Percentiles rank a stretch among this genome's conserved stretches.
Evolutionary conservation across 495 filamentous ascomycete species (phyloP).

Genomic region (Margaritispora aquatica): DNA sequence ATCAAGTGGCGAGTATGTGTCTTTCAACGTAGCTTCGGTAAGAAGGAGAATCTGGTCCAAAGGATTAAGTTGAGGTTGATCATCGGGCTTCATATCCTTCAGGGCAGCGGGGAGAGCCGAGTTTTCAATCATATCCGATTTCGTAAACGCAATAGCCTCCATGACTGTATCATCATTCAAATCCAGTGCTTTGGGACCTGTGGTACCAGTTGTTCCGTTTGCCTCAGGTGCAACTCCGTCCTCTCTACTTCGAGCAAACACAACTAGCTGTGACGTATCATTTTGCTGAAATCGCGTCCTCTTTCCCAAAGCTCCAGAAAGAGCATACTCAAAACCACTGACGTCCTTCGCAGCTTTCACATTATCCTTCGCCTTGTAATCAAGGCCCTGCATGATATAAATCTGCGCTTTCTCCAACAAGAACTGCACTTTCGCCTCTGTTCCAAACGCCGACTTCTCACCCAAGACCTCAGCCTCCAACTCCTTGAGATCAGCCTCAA

Average conservation of each 20-base stretch:
- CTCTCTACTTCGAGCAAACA: slow-evolving; percentile 70
- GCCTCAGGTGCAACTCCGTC: slow-evolving; percentile 1
- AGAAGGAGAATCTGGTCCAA: slow-evolving; percentile 82
- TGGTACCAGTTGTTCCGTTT: not conserved
- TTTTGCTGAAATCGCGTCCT: slow-evolving; percentile 88
- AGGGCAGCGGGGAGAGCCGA: slow-evolving; percentile 53
- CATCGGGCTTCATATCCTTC: slow-evolving; percentile 58
- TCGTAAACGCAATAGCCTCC: slow-evolving; percentile 75
- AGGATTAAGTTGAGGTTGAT: slow-evolving; percentile 77
- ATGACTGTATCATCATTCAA: slow-evolving; percentile 91
- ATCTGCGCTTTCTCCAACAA: slow-evolving; percentile 77
- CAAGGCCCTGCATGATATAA: slow-evolving; percentile 78
- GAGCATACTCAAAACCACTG: slow-evolving; percentile 69
- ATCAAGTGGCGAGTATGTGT: slow-evolving; percentile 72
- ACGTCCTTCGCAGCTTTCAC: slow-evolving; percentile 55
- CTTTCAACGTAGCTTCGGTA: slow-evolving; percentile 80
- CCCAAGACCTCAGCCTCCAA: slow-evolving; percentile 39
- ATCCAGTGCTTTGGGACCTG: slow-evolving; percentile 57
- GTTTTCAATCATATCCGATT: slow-evolving; percentile 37
- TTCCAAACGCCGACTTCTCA: slow-evolving; percentile 20
- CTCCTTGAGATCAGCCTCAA: slow-evolving; percentile 39
- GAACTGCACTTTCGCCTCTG: slow-evolving; percentile 51
- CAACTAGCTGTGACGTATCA: slow-evolving; percentile 84
- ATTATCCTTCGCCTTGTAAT: slow-evolving; percentile 66
- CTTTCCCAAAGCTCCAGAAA: slow-evolving; percentile 85